A percentile compares a stretch with the other conserved stretches of the same genome.
phyloP scores from a whole-genome alignment of 1,139 yeast genomes.

The Arxiozyma heterogenica region DNA sequence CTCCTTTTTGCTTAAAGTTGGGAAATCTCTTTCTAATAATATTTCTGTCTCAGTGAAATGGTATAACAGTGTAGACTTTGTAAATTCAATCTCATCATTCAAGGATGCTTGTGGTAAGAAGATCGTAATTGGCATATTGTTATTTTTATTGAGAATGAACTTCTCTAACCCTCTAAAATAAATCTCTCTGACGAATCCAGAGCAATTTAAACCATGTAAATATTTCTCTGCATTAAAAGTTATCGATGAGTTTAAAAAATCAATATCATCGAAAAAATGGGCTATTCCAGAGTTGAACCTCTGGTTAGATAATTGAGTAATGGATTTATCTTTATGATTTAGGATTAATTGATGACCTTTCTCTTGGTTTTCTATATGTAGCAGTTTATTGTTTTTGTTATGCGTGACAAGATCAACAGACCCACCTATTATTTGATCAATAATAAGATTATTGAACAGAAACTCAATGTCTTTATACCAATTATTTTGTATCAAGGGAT shows the following conservation, averaged over 20 bases:
- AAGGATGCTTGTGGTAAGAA: conserved; percentile 40
- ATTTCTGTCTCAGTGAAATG: conserved; percentile 55
- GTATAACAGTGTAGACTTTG: conserved; percentile 43
- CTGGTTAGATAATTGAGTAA: conserved; percentile 31
- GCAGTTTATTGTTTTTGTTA: conserved; percentile 23
- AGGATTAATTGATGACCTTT: conserved; percentile 31
- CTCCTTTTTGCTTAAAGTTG: conserved; percentile 5
- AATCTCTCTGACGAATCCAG: conserved; percentile 61
- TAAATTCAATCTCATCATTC: conserved; percentile 33
- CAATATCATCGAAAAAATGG: conserved; percentile 43
- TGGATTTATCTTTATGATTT: conserved; percentile 28
- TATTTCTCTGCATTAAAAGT: conserved; percentile 64
- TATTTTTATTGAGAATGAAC: conserved; percentile 46
- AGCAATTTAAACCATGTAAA: conserved; percentile 59
- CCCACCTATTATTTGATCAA: conserved; percentile 23
- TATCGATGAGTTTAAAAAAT: conserved; percentile 33
- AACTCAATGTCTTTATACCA: conserved; percentile 28
- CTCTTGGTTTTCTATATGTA: conserved; percentile 25
- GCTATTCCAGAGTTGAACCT: conserved; percentile 52
- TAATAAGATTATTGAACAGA: conserved; percentile 15
- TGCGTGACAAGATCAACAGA: conserved; percentile 5
- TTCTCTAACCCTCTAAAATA: conserved; percentile 50
- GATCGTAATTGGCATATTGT: conserved; percentile 45
- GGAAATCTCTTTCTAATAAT: conserved; percentile 20
- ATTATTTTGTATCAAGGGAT: conserved; percentile 24